Evolutionary conservation across 1,284 basidiomycete species (phyloP).

Genomic region (Megacollybia platyphylla): DNA sequence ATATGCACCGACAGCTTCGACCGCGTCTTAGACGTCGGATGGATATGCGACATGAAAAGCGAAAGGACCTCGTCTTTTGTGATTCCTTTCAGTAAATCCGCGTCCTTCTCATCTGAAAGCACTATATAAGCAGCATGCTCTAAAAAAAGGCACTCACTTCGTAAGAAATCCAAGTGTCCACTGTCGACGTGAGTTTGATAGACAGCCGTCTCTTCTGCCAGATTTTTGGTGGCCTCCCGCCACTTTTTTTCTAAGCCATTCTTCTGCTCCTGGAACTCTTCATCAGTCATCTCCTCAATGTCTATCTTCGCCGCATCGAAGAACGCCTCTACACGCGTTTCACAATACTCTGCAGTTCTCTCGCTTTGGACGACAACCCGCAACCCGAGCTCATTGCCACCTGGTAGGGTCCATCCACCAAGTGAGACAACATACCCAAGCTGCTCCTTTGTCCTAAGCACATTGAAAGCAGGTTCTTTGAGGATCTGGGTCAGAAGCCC

Average conservation of each 20-base stretch:
- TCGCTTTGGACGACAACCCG: conserved; percentile 91
- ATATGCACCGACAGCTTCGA: conserved; percentile 79
- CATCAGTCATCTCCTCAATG: conserved; percentile 32
- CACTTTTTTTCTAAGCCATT: conserved; percentile 39
- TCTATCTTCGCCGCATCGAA: conserved; percentile 40
- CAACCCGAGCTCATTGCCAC: conserved; percentile 64
- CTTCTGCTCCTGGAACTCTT: conserved; percentile 44
- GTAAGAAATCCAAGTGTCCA: conserved; percentile 69
- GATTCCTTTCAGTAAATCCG: conserved; percentile 45
- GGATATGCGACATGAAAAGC: conserved; percentile 61
- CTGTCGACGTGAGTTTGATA: conserved; percentile 66
- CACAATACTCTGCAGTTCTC: conserved; percentile 73
- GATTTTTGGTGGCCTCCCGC: conserved; percentile 44
- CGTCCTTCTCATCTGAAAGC: conserved; percentile 50
- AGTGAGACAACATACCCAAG: conserved; percentile 84
- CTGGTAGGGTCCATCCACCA: conserved; percentile 39
- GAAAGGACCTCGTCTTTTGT: conserved; percentile 72
- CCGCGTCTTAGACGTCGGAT: conserved; percentile 57
- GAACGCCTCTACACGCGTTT: conserved; percentile 74
- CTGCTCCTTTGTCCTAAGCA: conserved; percentile 93
- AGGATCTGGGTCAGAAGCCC: conserved; percentile 67
- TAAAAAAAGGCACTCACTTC: conserved; percentile 16
- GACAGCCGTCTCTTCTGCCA: conserved; percentile 64
- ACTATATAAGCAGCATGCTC: conserved; percentile 6
- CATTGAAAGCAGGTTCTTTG: conserved; percentile 86